phyloP scores from a whole-genome alignment of 2,329 filamentous ascomycete genomes.

The Claviceps sp. region DNA sequence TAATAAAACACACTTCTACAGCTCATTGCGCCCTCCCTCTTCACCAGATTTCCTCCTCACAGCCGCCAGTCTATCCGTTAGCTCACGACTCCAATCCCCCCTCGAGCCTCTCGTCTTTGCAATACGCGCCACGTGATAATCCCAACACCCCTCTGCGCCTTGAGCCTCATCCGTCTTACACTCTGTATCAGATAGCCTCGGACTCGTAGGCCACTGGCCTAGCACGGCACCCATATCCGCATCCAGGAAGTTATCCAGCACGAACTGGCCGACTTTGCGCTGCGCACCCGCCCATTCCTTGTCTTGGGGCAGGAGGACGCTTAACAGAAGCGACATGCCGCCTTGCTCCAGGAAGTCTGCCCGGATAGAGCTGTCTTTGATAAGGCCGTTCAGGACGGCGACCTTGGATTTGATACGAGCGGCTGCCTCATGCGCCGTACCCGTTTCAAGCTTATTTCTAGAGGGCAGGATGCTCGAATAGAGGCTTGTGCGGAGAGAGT shows the following conservation, averaged over 20 bases:
- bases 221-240: constrained; percentile 45
- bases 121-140: constrained; percentile 34
- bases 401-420: constrained; percentile 27
- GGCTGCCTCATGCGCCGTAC: constrained; percentile 11
- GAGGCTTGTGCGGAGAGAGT: constrained; percentile 22
- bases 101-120: constrained; percentile 23
- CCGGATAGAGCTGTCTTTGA: constrained; percentile 39
- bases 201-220: constrained; percentile 39
- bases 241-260: constrained; percentile 55
- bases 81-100: constrained; percentile 32
- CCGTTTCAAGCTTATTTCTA: constrained; percentile 8
- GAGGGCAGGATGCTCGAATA: constrained; percentile 28
- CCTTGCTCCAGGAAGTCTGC: constrained; percentile 38
- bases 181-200: constrained; percentile 19
- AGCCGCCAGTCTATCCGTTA: constrained; percentile 22
- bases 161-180: constrained; percentile 20
- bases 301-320: constrained; percentile 35
- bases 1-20: constrained; percentile 15
- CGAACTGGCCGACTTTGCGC: constrained; percentile 42
- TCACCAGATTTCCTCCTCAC: constrained; percentile 14
- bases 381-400: constrained; percentile 39
- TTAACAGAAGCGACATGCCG: constrained; percentile 41
- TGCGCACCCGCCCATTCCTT: constrained; percentile 36
- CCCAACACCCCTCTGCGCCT: constrained; percentile 43
- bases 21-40: constrained; percentile 15